Percentiles rank a stretch among this genome's conserved stretches.
These are phyloP conservation scores for Ophiocordyceps polyrhachis-furcata DNA, from an alignment of 2,329 filamentous ascomycete genomes.

Conservation along the genomic window DNA sequence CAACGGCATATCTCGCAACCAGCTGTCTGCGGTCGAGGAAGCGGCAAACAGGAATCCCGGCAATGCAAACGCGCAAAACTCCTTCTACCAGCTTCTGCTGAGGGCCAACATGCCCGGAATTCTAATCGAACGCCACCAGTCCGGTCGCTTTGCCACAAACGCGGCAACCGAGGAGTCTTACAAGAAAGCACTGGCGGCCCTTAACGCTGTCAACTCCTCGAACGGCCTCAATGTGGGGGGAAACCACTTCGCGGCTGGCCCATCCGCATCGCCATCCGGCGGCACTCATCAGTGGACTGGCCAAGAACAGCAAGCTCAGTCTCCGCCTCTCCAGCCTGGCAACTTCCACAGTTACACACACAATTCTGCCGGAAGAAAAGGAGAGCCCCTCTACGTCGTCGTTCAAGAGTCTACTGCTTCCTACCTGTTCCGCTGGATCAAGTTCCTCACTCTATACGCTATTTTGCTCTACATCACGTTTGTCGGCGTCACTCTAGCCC, in stretches of 20 bases:
- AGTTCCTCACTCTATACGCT: slow-evolving; percentile 63
- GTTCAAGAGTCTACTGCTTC: slow-evolving; percentile 76
- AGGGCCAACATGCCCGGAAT: slow-evolving; percentile 90
- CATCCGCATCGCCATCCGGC: slow-evolving; percentile 4
- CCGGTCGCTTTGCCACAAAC: slow-evolving; percentile 69
- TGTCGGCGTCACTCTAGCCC: slow-evolving; percentile 59
- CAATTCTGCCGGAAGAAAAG: slow-evolving; percentile 45
- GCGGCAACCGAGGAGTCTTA: slow-evolving; percentile 62
- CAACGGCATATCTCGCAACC: slow-evolving; percentile 35
- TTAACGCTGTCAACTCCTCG: slow-evolving; percentile 12
- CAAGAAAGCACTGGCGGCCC: slow-evolving; percentile 43
- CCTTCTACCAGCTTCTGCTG: slow-evolving; percentile 81
- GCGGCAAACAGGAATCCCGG: slow-evolving; percentile 82
- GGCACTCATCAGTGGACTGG: slow-evolving; percentile 11
- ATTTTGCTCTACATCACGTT: slow-evolving; percentile 65
- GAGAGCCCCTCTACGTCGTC: slow-evolving; percentile 81
- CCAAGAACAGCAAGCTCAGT: slow-evolving; percentile 8
- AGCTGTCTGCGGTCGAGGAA: slow-evolving; percentile 74
- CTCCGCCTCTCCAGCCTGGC: slow-evolving; percentile 9
- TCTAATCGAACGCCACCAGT: slow-evolving; percentile 75
- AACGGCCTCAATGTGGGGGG: slow-evolving; percentile 7
- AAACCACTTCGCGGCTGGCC: slow-evolving; percentile 3
- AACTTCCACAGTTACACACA: slow-evolving; percentile 5
- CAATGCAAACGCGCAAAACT: slow-evolving; percentile 76
- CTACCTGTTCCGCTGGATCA: slow-evolving; percentile 77